Conservation (phyloP, 768 basidiomycete species). For the Kwoniella mangroviensis region DNA sequence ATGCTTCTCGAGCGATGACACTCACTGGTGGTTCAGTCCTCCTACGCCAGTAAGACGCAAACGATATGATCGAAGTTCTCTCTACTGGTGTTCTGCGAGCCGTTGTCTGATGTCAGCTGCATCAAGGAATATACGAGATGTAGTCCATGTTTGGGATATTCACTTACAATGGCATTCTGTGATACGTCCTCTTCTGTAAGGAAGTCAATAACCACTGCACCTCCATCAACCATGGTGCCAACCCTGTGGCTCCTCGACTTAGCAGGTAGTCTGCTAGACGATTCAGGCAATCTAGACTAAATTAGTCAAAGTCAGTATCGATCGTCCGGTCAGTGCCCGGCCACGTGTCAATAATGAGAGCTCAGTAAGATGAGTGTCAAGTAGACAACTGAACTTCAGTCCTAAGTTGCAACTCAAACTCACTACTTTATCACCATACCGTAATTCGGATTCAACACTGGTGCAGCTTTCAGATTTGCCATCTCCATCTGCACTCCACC, state of each 20-base stretch:
- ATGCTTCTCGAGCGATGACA: neutral
- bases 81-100: constrained; percentile 33
- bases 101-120: constrained; percentile 1
- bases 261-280: constrained; percentile 39
- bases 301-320: neutral
- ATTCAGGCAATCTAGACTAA: constrained; percentile 48
- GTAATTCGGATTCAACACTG: constrained; percentile 46
- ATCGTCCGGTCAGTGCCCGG: neutral
- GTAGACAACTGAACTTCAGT: neutral
- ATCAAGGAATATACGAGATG: too few species aligned
- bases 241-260: constrained; percentile 27
- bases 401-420: constrained; percentile 8
- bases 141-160: neutral
- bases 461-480: constrained; percentile 35
- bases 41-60: constrained; percentile 47
- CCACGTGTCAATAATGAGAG: neutral
- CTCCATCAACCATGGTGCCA: constrained; percentile 45
- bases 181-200: constrained; percentile 40
- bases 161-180: constrained; percentile 43
- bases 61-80: constrained; percentile 30
- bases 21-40: constrained; percentile 40
- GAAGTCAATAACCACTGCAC: constrained; percentile 39
- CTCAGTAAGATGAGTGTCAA: neutral
- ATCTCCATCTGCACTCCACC: constrained; percentile 35
- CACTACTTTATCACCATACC: constrained; percentile 48